phyloP scores from a whole-genome alignment of 2,329 filamentous ascomycete genomes.

The Colletotrichum salicis region DNA sequence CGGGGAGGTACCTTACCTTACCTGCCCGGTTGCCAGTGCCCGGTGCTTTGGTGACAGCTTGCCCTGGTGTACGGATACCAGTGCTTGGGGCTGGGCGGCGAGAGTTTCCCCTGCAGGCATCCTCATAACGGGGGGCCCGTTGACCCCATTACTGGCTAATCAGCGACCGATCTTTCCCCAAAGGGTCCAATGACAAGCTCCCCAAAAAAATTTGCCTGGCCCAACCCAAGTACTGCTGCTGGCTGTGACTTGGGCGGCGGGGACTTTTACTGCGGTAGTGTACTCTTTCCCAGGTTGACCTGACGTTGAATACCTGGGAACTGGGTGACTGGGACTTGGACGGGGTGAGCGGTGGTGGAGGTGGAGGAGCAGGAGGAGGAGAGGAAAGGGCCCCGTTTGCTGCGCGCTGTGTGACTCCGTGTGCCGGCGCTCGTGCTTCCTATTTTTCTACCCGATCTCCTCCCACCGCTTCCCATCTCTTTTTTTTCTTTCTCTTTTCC shows the following conservation, averaged over 20 bases:
- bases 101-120: constrained; percentile 26
- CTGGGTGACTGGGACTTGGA: neutral
- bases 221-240: constrained; percentile 7
- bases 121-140: constrained; percentile 1
- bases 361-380: neutral
- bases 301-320: neutral
- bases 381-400: neutral
- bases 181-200: constrained; percentile 36
- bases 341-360: neutral
- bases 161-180: constrained; percentile 14
- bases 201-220: constrained; percentile 26
- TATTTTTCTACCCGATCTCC: constrained; percentile 33
- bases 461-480: constrained; percentile 19
- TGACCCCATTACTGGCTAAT: constrained; percentile 17
- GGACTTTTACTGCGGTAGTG: no score
- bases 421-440: constrained; percentile 18
- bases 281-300: neutral
- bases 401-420: constrained; percentile 28
- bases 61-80: neutral
- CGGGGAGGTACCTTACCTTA: neutral
- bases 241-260: constrained; percentile 8
- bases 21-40: neutral
- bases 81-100: neutral
- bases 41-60: neutral
- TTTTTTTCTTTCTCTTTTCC: constrained; percentile 36